A percentile compares a stretch with the other conserved stretches of the same genome.
phyloP scores from a whole-genome alignment of 2,329 filamentous ascomycete genomes.

The Penicillium decumbens region DNA sequence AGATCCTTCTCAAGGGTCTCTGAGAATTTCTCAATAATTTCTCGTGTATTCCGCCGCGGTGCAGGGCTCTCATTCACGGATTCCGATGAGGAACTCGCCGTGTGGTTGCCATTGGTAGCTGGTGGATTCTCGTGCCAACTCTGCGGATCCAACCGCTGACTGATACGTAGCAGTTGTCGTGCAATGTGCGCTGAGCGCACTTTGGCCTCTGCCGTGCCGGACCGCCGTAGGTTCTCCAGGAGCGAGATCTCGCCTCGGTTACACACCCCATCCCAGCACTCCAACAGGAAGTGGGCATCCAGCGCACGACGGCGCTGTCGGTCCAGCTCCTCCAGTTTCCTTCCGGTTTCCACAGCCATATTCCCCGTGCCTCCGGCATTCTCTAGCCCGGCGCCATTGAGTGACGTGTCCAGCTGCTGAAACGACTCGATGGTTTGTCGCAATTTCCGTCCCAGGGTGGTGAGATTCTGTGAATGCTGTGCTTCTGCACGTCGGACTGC shows the following conservation, averaged over 20 bases:
- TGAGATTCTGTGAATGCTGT: slow-evolving; percentile 86
- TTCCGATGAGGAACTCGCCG: slow-evolving; percentile 23
- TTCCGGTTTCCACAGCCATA: slow-evolving; percentile 89
- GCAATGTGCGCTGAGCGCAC: slow-evolving; percentile 92
- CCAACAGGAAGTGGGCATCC: slow-evolving; percentile 90
- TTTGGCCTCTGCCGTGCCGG: slow-evolving; percentile 84
- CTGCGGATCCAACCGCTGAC: slow-evolving; percentile 75
- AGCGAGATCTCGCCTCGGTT: slow-evolving; percentile 80
- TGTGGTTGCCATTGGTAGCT: slow-evolving; percentile 49
- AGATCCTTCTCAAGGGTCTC: slow-evolving; percentile 94
- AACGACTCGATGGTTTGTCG: slow-evolving; percentile 91
- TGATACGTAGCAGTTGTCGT: slow-evolving; percentile 88
- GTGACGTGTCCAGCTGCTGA: slow-evolving; percentile 76
- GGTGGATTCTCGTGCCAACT: slow-evolving; percentile 58
- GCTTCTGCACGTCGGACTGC: slow-evolving; percentile 86
- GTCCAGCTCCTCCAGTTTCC: slow-evolving; percentile 88
- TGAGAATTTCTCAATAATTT: slow-evolving; percentile 93
- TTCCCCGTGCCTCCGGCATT: slow-evolving; percentile 61
- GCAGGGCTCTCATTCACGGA: slow-evolving; percentile 45
- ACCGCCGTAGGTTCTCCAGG: slow-evolving; percentile 81
- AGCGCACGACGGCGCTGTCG: slow-evolving; percentile 82
- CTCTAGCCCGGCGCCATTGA: slow-evolving; percentile 58
- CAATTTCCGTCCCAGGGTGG: slow-evolving; percentile 79
- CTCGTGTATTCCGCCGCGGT: slow-evolving; percentile 62
- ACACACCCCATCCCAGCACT: slow-evolving; percentile 94